Base-by-base conservation (phyloP, 1,284 basidiomycete genomes). In the Neotropicomus parvogracilis region DNA sequence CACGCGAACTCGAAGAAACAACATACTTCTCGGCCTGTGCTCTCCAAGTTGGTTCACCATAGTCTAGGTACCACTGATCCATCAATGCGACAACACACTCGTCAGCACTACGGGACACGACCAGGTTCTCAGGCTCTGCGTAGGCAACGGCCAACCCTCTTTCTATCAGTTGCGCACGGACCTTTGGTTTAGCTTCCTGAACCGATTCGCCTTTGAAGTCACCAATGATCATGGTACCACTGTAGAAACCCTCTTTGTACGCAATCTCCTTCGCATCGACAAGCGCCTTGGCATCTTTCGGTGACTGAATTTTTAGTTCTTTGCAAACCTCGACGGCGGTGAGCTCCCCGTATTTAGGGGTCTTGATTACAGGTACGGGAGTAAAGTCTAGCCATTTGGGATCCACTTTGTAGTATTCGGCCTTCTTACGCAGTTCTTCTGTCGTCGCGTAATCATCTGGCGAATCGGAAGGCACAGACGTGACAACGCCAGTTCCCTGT, bases 11-110 rank as follows among this genome's bases (percentile, higher is more conserved):
- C n/a, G 44, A 13, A 20, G 14, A 73, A 80, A 56, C 59, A 85
- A 74, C 82, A 52, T 62, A 90, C 91, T 80, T 85, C 68, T 94
- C 88, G 7, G 93, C 85, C 62, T 90, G 78, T 14, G 79, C 81
- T 69, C 87, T 89, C 97, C 97, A 99, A 33, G 70, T 68, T 3
- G 82, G 67, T 75, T 98, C 95, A 60, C 95, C 97, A 64, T 99
- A 99, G 72, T 99, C 94, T 66, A 99, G 74, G 72, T 99, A 99
- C 95, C 95, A 99, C 71, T 99, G 97, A 67, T 99, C 97, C 80
- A 94, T 95, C 55, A 99, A 75, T 6, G 95, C 95, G 50, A 99
- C 95, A 29, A 98, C 90, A 74, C 95, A 99, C 71, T 98, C 95
- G 64, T 99, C 95, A 19, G 80, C 83, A 69, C 88, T 92, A 44